phyloP scores from a whole-genome alignment of 2,329 filamentous ascomycete genomes.

The Diplodia seriata region DNA sequence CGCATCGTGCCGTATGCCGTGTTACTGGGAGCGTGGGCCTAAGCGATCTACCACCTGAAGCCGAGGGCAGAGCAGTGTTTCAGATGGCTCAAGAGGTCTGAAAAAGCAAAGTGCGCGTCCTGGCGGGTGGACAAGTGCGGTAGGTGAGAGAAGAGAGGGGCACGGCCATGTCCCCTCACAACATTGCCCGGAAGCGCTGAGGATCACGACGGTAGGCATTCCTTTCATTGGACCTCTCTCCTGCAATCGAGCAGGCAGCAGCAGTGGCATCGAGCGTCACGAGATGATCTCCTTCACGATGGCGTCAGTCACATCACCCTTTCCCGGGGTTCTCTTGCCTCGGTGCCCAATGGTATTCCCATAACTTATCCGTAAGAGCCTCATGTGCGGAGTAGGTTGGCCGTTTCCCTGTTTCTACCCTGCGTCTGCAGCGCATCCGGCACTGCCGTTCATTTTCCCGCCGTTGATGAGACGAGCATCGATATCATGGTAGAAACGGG shows the following conservation, averaged over 20 bases:
- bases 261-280: slow-evolving; percentile 6
- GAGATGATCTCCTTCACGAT: slow-evolving; percentile 9
- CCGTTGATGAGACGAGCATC: neutral
- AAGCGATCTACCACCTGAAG: neutral
- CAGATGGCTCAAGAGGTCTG: neutral
- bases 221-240: slow-evolving; percentile 4
- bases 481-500: neutral
- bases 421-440: neutral
- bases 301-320: slow-evolving; percentile 19
- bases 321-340: neutral
- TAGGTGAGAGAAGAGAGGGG: slow-evolving; percentile 4
- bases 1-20: slow-evolving; percentile 21
- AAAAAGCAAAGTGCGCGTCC: slow-evolving; percentile 9
- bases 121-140: neutral
- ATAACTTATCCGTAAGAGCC: slow-evolving; percentile 15
- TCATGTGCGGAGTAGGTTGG: slow-evolving; percentile 17
- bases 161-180: slow-evolving; percentile 10
- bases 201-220: slow-evolving; percentile 11
- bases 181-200: neutral
- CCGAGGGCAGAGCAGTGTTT: slow-evolving; percentile 1
- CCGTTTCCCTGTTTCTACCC: slow-evolving; percentile 9
- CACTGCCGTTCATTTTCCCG: neutral
- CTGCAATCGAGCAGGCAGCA: neutral
- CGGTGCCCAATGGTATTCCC: neutral
- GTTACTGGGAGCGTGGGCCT: slow-evolving; percentile 6